These are phyloP conservation scores for Ballota nigra DNA, from an alignment of 257 asterid species.

Conservation along the genomic window DNA sequence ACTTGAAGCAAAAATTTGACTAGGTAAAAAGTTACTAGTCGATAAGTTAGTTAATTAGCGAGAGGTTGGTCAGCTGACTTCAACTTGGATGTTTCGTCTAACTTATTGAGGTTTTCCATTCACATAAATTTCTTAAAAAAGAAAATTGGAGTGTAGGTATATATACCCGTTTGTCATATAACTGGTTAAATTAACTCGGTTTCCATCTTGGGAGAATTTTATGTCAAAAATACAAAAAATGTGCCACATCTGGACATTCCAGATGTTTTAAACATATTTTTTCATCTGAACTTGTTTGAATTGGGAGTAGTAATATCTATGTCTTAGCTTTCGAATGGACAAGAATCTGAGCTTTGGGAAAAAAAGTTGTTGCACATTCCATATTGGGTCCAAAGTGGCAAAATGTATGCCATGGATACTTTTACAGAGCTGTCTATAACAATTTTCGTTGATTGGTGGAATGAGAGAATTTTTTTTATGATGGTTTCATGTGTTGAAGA, in stretches of 20 bases:
- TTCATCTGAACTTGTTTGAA: not conserved
- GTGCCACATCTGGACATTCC: not conserved
- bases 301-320: not conserved
- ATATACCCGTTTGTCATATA: not conserved
- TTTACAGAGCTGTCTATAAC: not conserved
- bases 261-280: not conserved
- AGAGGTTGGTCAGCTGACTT: not conserved
- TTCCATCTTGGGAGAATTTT: not conserved
- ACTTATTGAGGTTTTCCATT: not conserved
- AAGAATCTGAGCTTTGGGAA: not conserved
- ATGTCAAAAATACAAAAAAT: not conserved
- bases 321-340: not conserved
- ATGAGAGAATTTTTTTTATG: not conserved
- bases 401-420: not conserved
- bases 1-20: too few species aligned
- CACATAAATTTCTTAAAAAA: not conserved
- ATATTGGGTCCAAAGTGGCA: not conserved
- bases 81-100: not conserved
- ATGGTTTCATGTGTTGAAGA: not conserved
- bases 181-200: not conserved
- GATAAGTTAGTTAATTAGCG: too few species aligned
- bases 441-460: not conserved
- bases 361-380: not conserved
- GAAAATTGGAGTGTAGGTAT: not conserved
- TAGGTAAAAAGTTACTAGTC: not conserved